Base-by-base conservation (phyloP, 1,284 basidiomycete genomes). In the Melampsora larici-populina region DNA sequence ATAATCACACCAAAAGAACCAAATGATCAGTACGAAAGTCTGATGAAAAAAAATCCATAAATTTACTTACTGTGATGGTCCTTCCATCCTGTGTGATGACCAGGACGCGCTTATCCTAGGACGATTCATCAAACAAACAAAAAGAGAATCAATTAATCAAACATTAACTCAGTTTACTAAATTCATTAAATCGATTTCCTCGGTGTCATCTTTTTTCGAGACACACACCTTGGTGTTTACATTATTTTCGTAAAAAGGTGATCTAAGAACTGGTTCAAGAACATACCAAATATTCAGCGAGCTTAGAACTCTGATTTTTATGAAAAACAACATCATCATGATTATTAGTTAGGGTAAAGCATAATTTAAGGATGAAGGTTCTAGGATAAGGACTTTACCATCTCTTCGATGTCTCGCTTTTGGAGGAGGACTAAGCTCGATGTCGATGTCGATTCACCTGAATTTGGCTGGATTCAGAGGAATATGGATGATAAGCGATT, bases 61-160 rank as follows among this genome's bases (percentile, higher is more conserved):
- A 46, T 17, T 11, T 36, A 78, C 76, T 78, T n/a, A 78, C 76
- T 29, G 68, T 78, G 83, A 96, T 94, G 51, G 90, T 89, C 81
- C 94, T 89, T 74, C 94, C 93, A 84, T 97, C 93, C 86, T 96
- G 93, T 48, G 94, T 90, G 80, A 95, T 88, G 81, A 95, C 88
- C 70, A 94, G 87, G 80, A 96, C 93, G 36, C 74, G 74, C 48
- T 77, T 77, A 63, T 77, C 74, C 74, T 77, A 65, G 8, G 3
- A 31, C 26, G 55, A 31, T 26, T n/a, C 55, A 24, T 24, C n/a
- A 36, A 36, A 26, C 4, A 63, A 43, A 62, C 3, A 26, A 6
- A 64, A 9, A 64, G 9, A 4, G 40, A 15, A 49, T 36, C 29
- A 33, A 64, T 31, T 26, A 13, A 24, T 31, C 46, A 18, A 8